phyloP scores from a whole-genome alignment of 2,329 filamentous ascomycete species.

The Emergomyces africanus region DNA sequence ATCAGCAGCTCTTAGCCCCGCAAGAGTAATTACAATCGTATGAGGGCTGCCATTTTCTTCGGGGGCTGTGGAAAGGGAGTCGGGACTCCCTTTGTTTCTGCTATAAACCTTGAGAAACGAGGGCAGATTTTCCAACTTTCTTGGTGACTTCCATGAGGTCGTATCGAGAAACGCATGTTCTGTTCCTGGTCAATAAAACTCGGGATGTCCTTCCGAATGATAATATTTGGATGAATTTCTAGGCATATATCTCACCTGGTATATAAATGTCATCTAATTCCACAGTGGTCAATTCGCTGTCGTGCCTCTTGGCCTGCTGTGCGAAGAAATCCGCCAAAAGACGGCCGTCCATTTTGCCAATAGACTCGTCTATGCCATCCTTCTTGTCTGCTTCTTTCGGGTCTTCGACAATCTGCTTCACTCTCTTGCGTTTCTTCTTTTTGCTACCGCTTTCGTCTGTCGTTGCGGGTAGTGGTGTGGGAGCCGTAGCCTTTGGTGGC shows the following conservation, averaged over 20 bases:
- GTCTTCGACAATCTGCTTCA: constrained; percentile 15
- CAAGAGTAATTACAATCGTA: constrained; percentile 75
- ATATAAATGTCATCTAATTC: constrained; percentile 76
- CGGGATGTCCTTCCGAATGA: not conserved
- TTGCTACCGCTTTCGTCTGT: constrained; percentile 12
- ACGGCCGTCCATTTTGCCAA: constrained; percentile 69
- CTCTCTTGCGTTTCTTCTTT: constrained; percentile 16
- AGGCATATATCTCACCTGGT: constrained; percentile 44
- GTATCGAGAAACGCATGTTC: constrained; percentile 68
- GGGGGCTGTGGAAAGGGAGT: constrained; percentile 50
- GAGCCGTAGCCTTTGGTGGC: not conserved
- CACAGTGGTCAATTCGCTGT: constrained; percentile 65
- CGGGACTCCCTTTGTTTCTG: constrained; percentile 36
- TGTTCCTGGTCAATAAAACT: constrained; percentile 21
- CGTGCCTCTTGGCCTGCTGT: constrained; percentile 64
- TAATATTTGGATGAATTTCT: not conserved
- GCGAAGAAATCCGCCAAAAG: constrained; percentile 77
- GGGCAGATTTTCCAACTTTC: constrained; percentile 61
- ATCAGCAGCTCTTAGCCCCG: constrained; percentile 76
- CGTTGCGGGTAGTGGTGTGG: not conserved
- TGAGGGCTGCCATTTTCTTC: constrained; percentile 63
- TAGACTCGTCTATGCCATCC: constrained; percentile 64
- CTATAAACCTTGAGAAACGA: constrained; percentile 56
- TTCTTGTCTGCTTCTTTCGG: constrained; percentile 43
- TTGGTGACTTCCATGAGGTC: constrained; percentile 54